Conservation (phyloP, 805 yeast genomes). For the Metschnikowia reukaufii region DNA sequence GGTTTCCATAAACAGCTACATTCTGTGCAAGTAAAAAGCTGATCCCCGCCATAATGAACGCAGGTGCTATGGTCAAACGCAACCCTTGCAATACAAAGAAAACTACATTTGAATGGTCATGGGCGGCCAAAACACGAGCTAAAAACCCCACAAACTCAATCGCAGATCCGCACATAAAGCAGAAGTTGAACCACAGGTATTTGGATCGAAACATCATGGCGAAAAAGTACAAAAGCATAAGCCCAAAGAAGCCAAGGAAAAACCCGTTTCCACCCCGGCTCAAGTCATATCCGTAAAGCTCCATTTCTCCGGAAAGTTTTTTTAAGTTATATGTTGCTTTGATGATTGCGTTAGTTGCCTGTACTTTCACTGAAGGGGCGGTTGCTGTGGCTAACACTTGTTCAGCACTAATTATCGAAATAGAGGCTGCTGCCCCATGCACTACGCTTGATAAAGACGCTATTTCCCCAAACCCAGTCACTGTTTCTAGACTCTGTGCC, state of each 20-base stretch:
- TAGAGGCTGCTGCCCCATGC: conserved; percentile 40
- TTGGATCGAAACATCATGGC: conserved; percentile 33
- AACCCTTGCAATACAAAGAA: conserved; percentile 35
- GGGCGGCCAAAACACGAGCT: conserved; percentile 35
- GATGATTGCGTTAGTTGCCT: conserved; percentile 32
- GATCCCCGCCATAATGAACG: conserved; percentile 43
- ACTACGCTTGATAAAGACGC: conserved; percentile 23
- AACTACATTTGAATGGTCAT: conserved; percentile 22
- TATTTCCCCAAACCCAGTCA: conserved; percentile 19
- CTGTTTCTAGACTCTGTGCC: conserved; percentile 17
- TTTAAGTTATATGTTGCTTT: conserved; percentile 8
- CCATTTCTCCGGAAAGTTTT: conserved; percentile 21
- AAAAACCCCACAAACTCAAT: conserved; percentile 39
- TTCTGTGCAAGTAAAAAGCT: conserved; percentile 41
- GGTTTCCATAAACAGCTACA: conserved; percentile 38
- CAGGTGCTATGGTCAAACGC: conserved; percentile 40
- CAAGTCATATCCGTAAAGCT: conserved; percentile 27
- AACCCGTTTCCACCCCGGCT: conserved; percentile 33
- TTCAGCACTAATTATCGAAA: conserved; percentile 35
- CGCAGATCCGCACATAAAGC: conserved; percentile 37
- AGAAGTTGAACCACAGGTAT: conserved; percentile 41
- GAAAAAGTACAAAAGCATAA: conserved; percentile 25
- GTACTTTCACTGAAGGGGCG: conserved; percentile 21
- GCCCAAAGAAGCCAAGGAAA: conserved; percentile 28
- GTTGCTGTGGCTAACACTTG: conserved; percentile 41